Evolutionary conservation across 2,329 filamentous ascomycete species (phyloP).

Genomic region (Grosmannia serpens): DNA sequence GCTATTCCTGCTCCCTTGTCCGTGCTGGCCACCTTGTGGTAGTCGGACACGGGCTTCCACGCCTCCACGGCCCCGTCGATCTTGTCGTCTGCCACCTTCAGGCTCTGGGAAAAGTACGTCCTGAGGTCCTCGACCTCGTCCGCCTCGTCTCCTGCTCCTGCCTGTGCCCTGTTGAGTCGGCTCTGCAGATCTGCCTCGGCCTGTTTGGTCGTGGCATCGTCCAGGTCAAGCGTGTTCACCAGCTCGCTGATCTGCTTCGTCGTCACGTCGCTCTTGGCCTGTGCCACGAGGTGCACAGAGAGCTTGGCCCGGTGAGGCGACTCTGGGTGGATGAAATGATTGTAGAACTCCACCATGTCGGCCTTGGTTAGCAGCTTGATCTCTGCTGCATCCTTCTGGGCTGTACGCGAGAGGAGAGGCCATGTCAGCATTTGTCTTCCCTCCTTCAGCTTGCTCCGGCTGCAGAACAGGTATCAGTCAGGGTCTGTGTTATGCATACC

Average conservation of each 20-base stretch:
- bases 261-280: constrained; percentile 40
- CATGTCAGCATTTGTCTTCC: background rate
- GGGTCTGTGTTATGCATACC: constrained; percentile 38
- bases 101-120: constrained; percentile 35
- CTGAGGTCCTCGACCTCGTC: constrained; percentile 39
- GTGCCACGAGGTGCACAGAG: constrained; percentile 71
- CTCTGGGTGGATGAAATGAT: constrained; percentile 59
- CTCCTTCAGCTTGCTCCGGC: background rate
- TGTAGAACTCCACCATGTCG: constrained; percentile 72
- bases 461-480: background rate
- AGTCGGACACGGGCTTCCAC: constrained; percentile 22
- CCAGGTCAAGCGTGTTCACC: constrained; percentile 23
- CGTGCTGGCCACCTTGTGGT: constrained; percentile 18
- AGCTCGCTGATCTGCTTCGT: constrained; percentile 30
- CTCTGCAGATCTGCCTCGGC: constrained; percentile 22
- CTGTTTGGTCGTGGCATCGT: constrained; percentile 18
- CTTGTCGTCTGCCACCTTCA: constrained; percentile 36
- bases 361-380: constrained; percentile 66
- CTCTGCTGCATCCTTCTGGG: constrained; percentile 62
- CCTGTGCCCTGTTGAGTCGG: constrained; percentile 20
- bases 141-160: constrained; percentile 28
- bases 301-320: constrained; percentile 71
- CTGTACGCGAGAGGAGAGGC: constrained; percentile 29
- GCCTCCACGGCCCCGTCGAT: constrained; percentile 28
- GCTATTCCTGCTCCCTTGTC: constrained; percentile 15